These are phyloP conservation scores for Pythium diclinum DNA, from an alignment of 352 stramenopile genomes.

Conservation along the genomic window DNA sequence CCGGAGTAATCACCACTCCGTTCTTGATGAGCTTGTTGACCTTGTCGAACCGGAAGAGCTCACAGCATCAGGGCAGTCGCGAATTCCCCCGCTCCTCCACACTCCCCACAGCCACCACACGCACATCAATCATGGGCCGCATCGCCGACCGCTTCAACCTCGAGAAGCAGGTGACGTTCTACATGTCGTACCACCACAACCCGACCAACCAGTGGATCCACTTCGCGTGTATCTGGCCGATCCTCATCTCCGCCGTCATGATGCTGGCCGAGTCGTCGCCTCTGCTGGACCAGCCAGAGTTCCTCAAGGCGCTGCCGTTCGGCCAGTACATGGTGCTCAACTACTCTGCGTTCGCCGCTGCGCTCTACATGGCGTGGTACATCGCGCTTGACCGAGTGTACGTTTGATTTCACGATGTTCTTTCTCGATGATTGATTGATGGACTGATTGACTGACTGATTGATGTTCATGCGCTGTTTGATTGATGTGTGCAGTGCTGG, in stretches of 20 bases:
- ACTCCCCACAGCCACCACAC: not conserved
- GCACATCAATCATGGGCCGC: conserved; percentile 25
- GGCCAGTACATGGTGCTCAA: conserved; percentile 46
- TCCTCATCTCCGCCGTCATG: conserved; percentile 46
- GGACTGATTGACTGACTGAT: not conserved
- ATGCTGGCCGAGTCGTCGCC: conserved; percentile 37
- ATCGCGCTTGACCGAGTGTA: conserved; percentile 39
- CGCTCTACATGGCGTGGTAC: conserved; percentile 55
- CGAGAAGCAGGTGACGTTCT: conserved; percentile 62
- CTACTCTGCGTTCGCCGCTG: conserved; percentile 27
- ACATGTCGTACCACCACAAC: conserved; percentile 65
- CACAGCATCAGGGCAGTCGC: not conserved
- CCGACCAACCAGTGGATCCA: conserved; percentile 60
- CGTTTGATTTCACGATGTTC: conserved; percentile 7
- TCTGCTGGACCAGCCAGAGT: conserved; percentile 23
- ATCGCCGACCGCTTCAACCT: conserved; percentile 49
- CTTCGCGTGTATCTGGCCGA: conserved; percentile 62
- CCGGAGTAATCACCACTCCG: not conserved
- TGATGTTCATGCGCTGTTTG: not conserved
- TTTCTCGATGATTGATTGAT: not conserved
- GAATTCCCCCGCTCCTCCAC: conserved; percentile 2
- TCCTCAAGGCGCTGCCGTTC: conserved; percentile 26
- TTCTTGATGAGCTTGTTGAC: not conserved
- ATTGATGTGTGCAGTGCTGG: conserved; percentile 23
- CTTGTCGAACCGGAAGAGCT: not conserved